Evolutionary conservation across 2,329 filamentous ascomycete species (phyloP).

Genomic region (Botrytis galanthina): DNA sequence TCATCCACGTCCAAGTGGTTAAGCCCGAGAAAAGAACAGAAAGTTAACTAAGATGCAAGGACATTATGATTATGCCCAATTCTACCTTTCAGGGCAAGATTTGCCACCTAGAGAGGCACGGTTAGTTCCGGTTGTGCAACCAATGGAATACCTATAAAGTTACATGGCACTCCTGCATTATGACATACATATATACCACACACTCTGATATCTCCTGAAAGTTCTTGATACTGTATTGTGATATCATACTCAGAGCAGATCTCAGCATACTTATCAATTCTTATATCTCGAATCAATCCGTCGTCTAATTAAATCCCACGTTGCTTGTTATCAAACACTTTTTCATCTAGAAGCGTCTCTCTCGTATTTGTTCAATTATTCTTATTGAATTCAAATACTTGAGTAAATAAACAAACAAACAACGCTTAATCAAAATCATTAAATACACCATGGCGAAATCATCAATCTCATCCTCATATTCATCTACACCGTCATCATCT

Average conservation of each 20-base stretch:
- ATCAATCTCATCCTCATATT: neutral
- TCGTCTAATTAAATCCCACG: neutral
- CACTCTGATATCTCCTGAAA: neutral
- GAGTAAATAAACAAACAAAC: neutral
- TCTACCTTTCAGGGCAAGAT: neutral
- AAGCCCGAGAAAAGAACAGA: neutral
- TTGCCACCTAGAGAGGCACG: neutral
- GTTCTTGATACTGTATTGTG: neutral
- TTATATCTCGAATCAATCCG: neutral
- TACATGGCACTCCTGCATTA: neutral
- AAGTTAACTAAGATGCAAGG: neutral
- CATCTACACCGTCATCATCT: neutral
- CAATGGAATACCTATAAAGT: neutral
- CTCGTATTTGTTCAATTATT: neutral
- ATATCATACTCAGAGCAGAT: neutral
- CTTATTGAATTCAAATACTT: neutral
- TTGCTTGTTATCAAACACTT: neutral
- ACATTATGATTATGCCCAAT: neutral
- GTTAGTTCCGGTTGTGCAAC: neutral
- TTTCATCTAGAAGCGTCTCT: neutral
- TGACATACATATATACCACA: neutral
- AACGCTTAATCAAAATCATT: neutral
- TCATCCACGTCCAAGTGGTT: neutral
- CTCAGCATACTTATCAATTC: neutral
- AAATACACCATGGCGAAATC: conserved; percentile 1